Conservation (phyloP, 2,329 filamentous ascomycete genomes). For the Albophoma yamanashiensis region DNA sequence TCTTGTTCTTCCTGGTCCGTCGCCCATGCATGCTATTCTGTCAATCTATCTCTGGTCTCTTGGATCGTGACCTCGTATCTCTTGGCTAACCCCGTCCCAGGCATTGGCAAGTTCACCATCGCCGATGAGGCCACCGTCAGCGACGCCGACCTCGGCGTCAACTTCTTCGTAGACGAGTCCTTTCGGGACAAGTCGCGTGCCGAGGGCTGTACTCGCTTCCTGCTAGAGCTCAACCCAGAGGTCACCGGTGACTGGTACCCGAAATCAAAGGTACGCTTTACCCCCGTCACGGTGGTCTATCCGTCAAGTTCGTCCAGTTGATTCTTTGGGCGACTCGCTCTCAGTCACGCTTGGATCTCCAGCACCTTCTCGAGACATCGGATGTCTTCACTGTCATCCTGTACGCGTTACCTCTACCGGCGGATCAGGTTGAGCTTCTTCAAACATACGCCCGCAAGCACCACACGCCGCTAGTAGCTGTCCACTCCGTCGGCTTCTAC, state of each 20-base stretch:
- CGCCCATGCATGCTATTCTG: background rate
- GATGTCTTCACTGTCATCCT: constrained; percentile 41
- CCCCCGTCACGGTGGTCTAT: background rate
- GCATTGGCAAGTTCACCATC: constrained; percentile 86
- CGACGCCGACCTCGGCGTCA: constrained; percentile 80
- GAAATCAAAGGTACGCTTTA: constrained; percentile 22
- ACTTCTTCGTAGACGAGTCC: constrained; percentile 86
- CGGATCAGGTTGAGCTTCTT: constrained; percentile 32
- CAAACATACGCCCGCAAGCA: constrained; percentile 39
- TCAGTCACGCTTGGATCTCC: constrained; percentile 23
- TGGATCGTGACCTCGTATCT: background rate
- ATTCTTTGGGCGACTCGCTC: background rate
- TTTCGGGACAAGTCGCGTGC: constrained; percentile 70
- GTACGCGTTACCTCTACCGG: constrained; percentile 39
- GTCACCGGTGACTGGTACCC: constrained; percentile 66
- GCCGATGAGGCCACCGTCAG: constrained; percentile 69
- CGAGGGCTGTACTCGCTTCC: constrained; percentile 62
- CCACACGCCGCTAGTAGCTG: constrained; percentile 64
- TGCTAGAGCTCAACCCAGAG: constrained; percentile 87
- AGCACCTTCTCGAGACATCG: constrained; percentile 28
- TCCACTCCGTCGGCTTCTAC: constrained; percentile 89
- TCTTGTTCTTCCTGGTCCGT: constrained; percentile 72
- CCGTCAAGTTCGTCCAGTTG: background rate
- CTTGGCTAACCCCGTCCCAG: constrained; percentile 23
- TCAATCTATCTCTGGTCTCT: constrained; percentile 23